Conservation (phyloP, 306 rosid species). For the Quercus ilex region DNA sequence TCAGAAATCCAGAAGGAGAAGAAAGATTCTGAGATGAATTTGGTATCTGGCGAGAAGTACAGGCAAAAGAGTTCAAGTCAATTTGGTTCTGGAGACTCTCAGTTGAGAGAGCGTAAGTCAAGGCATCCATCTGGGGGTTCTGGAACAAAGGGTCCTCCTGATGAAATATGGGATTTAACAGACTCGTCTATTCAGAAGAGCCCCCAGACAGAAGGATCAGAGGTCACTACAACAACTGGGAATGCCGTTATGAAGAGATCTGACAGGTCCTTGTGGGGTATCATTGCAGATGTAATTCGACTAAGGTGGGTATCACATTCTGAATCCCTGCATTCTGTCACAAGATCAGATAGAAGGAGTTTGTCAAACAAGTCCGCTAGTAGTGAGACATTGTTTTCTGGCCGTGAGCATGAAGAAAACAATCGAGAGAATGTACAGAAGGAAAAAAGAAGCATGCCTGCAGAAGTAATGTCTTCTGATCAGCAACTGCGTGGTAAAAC, state of each 20-base stretch:
- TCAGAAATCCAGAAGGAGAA: slow-evolving; percentile 42
- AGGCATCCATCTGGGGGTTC: slow-evolving; percentile 52
- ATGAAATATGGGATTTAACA: slow-evolving; percentile 72
- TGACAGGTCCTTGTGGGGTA: slow-evolving; percentile 73
- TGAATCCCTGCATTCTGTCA: slow-evolving; percentile 48
- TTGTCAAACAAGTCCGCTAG: slow-evolving; percentile 59
- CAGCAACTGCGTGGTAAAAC: slow-evolving; percentile 26
- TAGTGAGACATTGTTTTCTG: slow-evolving; percentile 71
- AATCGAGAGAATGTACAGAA: slow-evolving; percentile 30
- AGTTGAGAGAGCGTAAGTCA: slow-evolving; percentile 37
- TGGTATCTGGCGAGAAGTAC: slow-evolving; percentile 34
- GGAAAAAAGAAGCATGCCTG: slow-evolving; percentile 31
- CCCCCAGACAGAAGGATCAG: slow-evolving; percentile 40
- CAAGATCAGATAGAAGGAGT: slow-evolving; percentile 49
- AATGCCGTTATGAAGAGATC: slow-evolving; percentile 56
- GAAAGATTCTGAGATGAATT: slow-evolving; percentile 29
- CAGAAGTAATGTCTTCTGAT: slow-evolving; percentile 40
- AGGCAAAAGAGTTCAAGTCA: slow-evolving; percentile 20
- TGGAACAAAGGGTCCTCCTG: slow-evolving; percentile 73
- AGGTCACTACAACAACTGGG: slow-evolving; percentile 31
- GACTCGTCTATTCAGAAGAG: slow-evolving; percentile 41
- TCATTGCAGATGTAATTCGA: slow-evolving; percentile 55
- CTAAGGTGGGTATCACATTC: slow-evolving; percentile 62
- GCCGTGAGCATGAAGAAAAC: slow-evolving; percentile 64
- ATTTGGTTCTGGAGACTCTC: slow-evolving; percentile 36